Evolutionary conservation across 1,284 basidiomycete genomes (phyloP).

Genomic region (Rhodofomes roseus): DNA sequence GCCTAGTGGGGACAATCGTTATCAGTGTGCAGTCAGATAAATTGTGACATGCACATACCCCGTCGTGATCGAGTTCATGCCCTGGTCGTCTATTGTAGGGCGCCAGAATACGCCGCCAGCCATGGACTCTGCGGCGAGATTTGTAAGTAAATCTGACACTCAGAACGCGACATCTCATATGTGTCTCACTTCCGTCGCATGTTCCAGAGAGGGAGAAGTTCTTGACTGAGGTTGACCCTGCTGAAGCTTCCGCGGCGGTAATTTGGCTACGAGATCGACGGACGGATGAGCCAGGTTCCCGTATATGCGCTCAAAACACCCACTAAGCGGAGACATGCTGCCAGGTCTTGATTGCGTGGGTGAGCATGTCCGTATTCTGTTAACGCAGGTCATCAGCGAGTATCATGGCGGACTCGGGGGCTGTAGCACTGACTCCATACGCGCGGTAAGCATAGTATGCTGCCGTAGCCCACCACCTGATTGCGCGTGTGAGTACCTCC

Average conservation of each 20-base stretch:
- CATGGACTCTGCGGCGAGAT: slow-evolving; percentile 18
- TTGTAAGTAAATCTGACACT: background rate
- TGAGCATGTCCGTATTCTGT: slow-evolving; percentile 31
- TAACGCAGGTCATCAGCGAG: background rate
- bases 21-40: no score
- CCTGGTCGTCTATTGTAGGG: slow-evolving; percentile 35
- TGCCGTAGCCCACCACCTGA: slow-evolving; percentile 49
- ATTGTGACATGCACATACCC: slow-evolving; percentile 30
- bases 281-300: background rate
- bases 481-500: background rate
- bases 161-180: background rate
- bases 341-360: slow-evolving; percentile 46
- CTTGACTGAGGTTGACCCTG: slow-evolving; percentile 36
- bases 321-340: slow-evolving; percentile 43
- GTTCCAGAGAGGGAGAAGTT: slow-evolving; percentile 35
- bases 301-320: slow-evolving; percentile 11
- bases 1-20: slow-evolving; percentile 17
- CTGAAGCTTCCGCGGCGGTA: slow-evolving; percentile 34
- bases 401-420: background rate
- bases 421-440: slow-evolving; percentile 29
- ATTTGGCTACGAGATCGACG: slow-evolving; percentile 19
- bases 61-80: slow-evolving; percentile 46
- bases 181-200: slow-evolving; percentile 31
- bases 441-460: slow-evolving; percentile 44
- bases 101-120: slow-evolving; percentile 42